Evolutionary conservation across 768 basidiomycete genomes (phyloP).

Genomic region (Infundibulicybe gibba): DNA sequence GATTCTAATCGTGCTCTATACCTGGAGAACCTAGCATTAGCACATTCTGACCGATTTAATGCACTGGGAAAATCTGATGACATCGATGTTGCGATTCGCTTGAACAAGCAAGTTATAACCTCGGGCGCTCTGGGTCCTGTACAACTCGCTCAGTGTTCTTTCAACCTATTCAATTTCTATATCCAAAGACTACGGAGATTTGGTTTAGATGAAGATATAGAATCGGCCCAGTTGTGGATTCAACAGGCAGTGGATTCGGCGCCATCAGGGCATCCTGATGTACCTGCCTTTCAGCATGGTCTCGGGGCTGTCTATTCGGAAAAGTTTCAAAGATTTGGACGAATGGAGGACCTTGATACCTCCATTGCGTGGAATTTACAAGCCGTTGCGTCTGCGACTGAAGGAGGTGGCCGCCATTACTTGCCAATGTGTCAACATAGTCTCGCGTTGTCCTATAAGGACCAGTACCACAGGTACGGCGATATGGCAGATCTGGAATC

Average conservation of each 20-base stretch:
- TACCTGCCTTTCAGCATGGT: neutral
- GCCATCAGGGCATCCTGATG: slow-evolving; percentile 1
- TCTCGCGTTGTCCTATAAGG: neutral
- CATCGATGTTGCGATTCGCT: slow-evolving; percentile 2
- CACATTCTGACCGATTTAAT: neutral
- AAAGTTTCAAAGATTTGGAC: neutral
- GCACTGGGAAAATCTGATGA: slow-evolving; percentile 4
- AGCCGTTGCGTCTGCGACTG: neutral
- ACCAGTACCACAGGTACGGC: neutral
- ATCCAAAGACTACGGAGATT: neutral
- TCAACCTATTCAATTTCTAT: slow-evolving; percentile 4
- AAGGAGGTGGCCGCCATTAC: neutral
- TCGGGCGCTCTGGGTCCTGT: slow-evolving; percentile 2
- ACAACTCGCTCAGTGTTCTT: slow-evolving; percentile 1
- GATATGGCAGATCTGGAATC: neutral
- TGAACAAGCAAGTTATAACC: neutral
- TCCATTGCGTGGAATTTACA: neutral
- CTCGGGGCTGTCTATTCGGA: neutral
- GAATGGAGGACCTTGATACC: neutral
- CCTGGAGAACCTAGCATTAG: neutral
- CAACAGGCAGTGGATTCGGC: slow-evolving; percentile 1
- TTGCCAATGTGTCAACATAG: neutral
- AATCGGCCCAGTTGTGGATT: slow-evolving; percentile 2
- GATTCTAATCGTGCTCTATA: neutral
- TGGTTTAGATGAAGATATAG: slow-evolving; percentile 2